Conservation (phyloP, 2,329 filamentous ascomycete genomes). For the Apiospora malaysiana region DNA sequence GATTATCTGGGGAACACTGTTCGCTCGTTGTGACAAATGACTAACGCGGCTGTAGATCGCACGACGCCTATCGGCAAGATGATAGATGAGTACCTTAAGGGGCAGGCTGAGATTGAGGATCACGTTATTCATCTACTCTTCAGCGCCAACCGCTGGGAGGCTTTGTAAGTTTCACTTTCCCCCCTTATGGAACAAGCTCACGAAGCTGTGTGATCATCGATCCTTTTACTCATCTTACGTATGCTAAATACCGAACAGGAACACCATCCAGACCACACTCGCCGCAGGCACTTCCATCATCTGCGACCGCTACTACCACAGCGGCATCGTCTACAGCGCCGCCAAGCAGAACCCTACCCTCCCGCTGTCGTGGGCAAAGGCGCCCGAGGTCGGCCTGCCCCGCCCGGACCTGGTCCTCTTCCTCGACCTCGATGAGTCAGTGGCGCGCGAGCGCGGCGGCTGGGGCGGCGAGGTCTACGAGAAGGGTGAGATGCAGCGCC, state of each 20-base stretch:
- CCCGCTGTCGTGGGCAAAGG: slow-evolving; percentile 78
- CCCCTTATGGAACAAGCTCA: not conserved
- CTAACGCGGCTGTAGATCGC: slow-evolving; percentile 62
- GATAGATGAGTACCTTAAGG: slow-evolving; percentile 83
- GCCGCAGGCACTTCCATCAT: slow-evolving; percentile 75
- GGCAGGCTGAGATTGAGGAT: slow-evolving; percentile 76
- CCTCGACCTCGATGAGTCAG: slow-evolving; percentile 77
- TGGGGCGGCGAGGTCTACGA: slow-evolving; percentile 93
- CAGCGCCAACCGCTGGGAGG: slow-evolving; percentile 90
- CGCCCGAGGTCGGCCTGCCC: slow-evolving; percentile 85
- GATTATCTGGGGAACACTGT: not conserved
- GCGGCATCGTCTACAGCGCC: slow-evolving; percentile 89
- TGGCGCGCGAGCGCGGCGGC: slow-evolving; percentile 78
- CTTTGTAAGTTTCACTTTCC: slow-evolving; percentile 49
- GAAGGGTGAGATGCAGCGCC: slow-evolving; percentile 78
- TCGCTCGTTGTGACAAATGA: not conserved
- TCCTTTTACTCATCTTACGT: not conserved
- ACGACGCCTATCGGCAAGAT: slow-evolving; percentile 84
- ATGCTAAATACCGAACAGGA: slow-evolving; percentile 45
- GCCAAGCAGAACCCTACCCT: slow-evolving; percentile 80
- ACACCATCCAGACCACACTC: slow-evolving; percentile 60
- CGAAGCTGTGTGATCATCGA: not conserved
- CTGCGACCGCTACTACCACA: slow-evolving; percentile 94
- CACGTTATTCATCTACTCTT: slow-evolving; percentile 91
- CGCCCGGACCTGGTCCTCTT: slow-evolving; percentile 88